Base-by-base conservation (phyloP, 306 rosid species). In the Quercus rubra region DNA sequence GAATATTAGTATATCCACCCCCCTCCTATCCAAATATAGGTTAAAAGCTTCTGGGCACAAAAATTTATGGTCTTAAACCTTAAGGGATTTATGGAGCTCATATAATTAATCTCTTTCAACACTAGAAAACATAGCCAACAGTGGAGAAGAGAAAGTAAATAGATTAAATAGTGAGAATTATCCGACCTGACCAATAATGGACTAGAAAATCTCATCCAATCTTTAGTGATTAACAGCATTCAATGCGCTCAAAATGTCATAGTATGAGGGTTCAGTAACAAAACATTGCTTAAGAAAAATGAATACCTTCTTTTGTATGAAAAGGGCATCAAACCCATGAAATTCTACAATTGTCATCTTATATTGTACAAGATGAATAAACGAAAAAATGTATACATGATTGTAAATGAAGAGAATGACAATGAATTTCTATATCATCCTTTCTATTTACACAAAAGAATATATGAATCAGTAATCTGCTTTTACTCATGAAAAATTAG, bases 361-460 rank as follows among this genome's bases (percentile, higher is more conserved):
- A 74, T 55, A 77, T 79, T 82, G 71, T 73, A 76, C 84, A 73
- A 82, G 83, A 84, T 79, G 86, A 89, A 77, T 75, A 71, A 73
- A 80, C 68, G n/a, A 79, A 85, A 81, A 38, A 86, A 85, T 70
- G 74, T 61, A 80, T 88, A 87, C 77, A 76, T 79, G 75, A 72
- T 56, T 79, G 35, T 69, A 52, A 78, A 76, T 69, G 76, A 70
- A 85, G 85, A 88, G 80, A 86, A 79, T 80, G 83, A 85, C 70
- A 76, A 66, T 82, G 75, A 89, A 79, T 78, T 79, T 81, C 77
- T 83, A 78, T 77, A 43, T 78, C 76, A 52, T 85, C 83, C 82
- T 88, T 80, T 83, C 87, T 91, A 83, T 87, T 76, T 79, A 85
- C 90, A 81, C 70, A 81, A 85, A 87, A 85, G 87, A 89, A 91